A percentile compares a stretch with the other conserved stretches of the same genome.
Evolutionary conservation across 2,329 filamentous ascomycete species (phyloP).

Genomic region (Aspergillus ruber): DNA sequence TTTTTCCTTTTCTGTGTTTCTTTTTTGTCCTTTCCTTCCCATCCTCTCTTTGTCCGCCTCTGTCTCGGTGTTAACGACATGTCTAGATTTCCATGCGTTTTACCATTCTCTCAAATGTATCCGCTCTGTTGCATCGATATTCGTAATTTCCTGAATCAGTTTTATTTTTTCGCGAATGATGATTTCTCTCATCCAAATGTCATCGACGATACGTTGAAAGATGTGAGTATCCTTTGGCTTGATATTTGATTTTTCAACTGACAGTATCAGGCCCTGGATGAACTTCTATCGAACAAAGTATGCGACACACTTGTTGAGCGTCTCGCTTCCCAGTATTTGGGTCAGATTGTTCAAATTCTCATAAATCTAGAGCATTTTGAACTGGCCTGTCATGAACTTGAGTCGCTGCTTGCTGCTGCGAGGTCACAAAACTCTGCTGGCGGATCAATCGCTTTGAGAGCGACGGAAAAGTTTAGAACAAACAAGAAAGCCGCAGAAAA

Average conservation of each 20-base stretch:
- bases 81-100: slow-evolving; percentile 77
- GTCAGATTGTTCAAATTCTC: slow-evolving; percentile 96
- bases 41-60: background rate
- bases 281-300: slow-evolving; percentile 86
- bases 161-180: slow-evolving; percentile 95
- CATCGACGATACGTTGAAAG: slow-evolving; percentile 84
- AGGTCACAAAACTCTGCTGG: slow-evolving; percentile 73
- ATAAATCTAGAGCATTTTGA: slow-evolving; percentile 98
- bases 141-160: slow-evolving; percentile 93
- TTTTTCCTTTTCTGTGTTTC: too few relatives aligned
- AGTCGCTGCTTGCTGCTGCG: slow-evolving; percentile 76
- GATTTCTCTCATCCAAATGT: slow-evolving; percentile 86
- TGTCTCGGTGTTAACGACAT: background rate
- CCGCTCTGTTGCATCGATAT: slow-evolving; percentile 97
- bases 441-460: slow-evolving; percentile 69
- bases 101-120: slow-evolving; percentile 99
- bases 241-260: slow-evolving; percentile 1
- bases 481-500: slow-evolving; percentile 97
- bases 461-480: slow-evolving; percentile 77
- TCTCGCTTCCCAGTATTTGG: slow-evolving; percentile 84
- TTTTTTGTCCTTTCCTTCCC: too few relatives aligned
- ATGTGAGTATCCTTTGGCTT: slow-evolving; percentile 44
- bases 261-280: slow-evolving; percentile 67
- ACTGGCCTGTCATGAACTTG: slow-evolving; percentile 81
- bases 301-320: slow-evolving; percentile 84